These are phyloP conservation scores for Penicillium sp. DNA, from an alignment of 2,329 filamentous ascomycete genomes.

Conservation along the genomic window DNA sequence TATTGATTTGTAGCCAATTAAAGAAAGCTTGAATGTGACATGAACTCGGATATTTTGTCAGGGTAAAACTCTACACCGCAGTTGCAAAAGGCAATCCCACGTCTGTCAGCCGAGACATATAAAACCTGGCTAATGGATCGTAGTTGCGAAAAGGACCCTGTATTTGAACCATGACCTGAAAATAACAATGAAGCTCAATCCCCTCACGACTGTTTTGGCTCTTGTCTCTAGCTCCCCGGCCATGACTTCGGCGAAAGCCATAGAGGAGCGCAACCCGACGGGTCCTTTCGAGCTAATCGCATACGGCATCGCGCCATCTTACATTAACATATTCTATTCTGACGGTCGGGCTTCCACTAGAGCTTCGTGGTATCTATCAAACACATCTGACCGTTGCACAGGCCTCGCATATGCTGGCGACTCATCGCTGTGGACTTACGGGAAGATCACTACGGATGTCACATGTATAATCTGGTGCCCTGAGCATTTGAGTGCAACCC, in stretches of 20 bases:
- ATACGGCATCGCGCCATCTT: conserved; percentile 7
- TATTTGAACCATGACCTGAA: neutral
- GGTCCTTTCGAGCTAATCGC: conserved; percentile 18
- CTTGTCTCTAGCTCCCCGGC: conserved; percentile 6
- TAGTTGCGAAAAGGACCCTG: neutral
- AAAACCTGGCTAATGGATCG: neutral
- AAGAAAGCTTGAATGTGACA: neutral
- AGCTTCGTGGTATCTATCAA: neutral
- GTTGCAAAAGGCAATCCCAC: no score
- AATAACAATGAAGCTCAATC: conserved; percentile 11
- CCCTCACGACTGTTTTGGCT: conserved; percentile 3
- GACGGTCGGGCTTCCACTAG: conserved; percentile 8
- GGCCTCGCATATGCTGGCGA: conserved; percentile 21
- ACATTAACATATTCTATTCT: conserved; percentile 15
- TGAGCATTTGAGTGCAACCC: neutral
- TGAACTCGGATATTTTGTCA: neutral
- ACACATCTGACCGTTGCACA: neutral
- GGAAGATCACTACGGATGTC: conserved; percentile 17
- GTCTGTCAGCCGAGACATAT: neutral
- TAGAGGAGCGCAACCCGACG: conserved; percentile 15
- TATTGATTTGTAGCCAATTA: conserved; percentile 28
- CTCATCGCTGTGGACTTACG: conserved; percentile 15
- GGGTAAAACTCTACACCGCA: no score
- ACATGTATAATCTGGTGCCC: conserved; percentile 12
- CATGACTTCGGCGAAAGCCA: neutral